Percentiles rank a stretch among this genome's conserved stretches.
Evolutionary conservation across 768 basidiomycete genomes (phyloP).

Genomic region (Nevesoporus exiguus): DNA sequence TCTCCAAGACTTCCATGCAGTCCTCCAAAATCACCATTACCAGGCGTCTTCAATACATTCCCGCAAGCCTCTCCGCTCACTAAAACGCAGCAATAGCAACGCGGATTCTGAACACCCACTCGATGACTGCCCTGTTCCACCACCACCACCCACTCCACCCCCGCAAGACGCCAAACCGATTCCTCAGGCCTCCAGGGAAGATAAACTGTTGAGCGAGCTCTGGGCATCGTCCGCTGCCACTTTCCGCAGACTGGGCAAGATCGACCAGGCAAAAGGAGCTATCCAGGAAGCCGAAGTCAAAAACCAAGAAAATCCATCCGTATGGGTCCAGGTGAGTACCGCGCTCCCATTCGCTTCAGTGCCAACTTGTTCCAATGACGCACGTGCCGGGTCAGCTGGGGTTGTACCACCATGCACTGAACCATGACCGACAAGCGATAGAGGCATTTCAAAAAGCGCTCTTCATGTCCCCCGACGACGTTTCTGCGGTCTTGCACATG

Average conservation of each 20-base stretch:
- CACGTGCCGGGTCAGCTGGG: conserved; percentile 52
- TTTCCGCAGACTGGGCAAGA: conserved; percentile 83
- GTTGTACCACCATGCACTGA: conserved; percentile 62
- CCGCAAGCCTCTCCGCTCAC: conserved; percentile 54
- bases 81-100: conserved; percentile 35
- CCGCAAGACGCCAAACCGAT: conserved; percentile 30
- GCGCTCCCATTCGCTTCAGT: not conserved
- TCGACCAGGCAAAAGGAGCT: conserved; percentile 85
- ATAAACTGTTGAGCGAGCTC: conserved; percentile 72
- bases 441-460: conserved; percentile 84
- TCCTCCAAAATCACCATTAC: conserved; percentile 57
- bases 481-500: conserved; percentile 75
- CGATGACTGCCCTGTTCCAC: conserved; percentile 37
- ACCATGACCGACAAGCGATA: conserved; percentile 58
- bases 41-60: conserved; percentile 86
- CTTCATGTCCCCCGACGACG: conserved; percentile 78
- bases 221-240: conserved; percentile 96
- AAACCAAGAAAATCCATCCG: conserved; percentile 81
- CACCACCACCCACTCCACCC: conserved; percentile 36
- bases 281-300: conserved; percentile 93
- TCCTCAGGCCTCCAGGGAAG: conserved; percentile 49
- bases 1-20: conserved; percentile 63
- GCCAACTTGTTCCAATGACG: conserved; percentile 1
- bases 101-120: conserved; percentile 31
- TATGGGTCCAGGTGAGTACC: conserved; percentile 86